These are phyloP conservation scores for Leccinum subspadiceum DNA, from an alignment of 1,284 basidiomycete genomes.

Conservation along the genomic window DNA sequence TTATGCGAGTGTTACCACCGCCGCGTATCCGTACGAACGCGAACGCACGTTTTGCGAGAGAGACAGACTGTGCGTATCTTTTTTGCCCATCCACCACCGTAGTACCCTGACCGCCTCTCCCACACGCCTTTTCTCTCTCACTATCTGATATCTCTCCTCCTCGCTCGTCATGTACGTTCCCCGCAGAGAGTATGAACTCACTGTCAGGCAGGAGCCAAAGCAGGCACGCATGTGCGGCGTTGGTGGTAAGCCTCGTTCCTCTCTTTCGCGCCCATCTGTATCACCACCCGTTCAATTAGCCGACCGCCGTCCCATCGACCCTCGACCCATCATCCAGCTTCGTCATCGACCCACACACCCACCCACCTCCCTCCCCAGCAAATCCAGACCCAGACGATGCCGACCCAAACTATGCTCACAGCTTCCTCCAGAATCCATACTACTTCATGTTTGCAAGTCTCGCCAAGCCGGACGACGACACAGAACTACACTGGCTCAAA, in stretches of 20 bases:
- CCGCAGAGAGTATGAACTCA: conserved; percentile 77
- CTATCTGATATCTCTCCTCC: conserved; percentile 18
- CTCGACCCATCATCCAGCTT: conserved; percentile 94
- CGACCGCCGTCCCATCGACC: conserved; percentile 92
- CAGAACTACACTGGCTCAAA: conserved; percentile 91
- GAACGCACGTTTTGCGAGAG: too few relatives aligned
- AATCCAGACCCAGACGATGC: conserved; percentile 34
- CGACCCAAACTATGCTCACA: conserved; percentile 37
- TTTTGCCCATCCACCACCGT: background rate
- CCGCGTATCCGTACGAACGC: too few relatives aligned
- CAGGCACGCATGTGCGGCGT: conserved; percentile 92
- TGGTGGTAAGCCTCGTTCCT: conserved; percentile 70
- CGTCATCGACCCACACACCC: conserved; percentile 67
- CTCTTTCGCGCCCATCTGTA: conserved; percentile 8
- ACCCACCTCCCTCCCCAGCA: conserved; percentile 27
- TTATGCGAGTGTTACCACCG: too few relatives aligned
- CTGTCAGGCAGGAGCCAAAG: conserved; percentile 85
- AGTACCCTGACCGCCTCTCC: conserved; percentile 3
- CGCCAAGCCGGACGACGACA: conserved; percentile 83
- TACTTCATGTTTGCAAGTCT: conserved; percentile 94
- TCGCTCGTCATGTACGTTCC: conserved; percentile 5
- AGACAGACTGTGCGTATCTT: too few relatives aligned
- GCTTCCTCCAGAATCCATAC: conserved; percentile 84
- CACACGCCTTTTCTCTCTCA: conserved; percentile 7
- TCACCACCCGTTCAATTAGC: conserved; percentile 44